Conservation (phyloP, 2,329 filamentous ascomycete genomes). For the Zasmidium cellare region DNA sequence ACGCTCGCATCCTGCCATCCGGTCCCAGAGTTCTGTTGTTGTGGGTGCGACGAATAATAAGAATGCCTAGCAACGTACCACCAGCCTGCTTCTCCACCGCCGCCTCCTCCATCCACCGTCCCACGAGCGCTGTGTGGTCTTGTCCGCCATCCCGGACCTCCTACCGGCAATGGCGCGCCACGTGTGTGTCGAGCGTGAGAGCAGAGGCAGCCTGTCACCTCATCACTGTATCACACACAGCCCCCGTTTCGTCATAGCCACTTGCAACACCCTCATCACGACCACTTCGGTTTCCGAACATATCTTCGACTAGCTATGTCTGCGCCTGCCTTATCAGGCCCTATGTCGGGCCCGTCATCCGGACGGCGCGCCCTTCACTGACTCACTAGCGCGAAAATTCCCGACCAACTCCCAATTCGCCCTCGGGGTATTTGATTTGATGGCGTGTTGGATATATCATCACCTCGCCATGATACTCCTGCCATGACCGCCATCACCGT, state of each 20-base stretch:
- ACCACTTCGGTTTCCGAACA: not conserved
- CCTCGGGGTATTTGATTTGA: not conserved
- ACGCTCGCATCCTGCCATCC: not conserved
- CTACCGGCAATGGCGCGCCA: not conserved
- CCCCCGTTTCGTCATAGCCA: not conserved
- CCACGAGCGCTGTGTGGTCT: not conserved
- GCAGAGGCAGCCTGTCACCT: not conserved
- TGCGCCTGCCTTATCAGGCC: not conserved
- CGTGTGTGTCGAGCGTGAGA: not conserved
- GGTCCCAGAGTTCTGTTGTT: too few species aligned
- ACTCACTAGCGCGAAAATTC: not conserved
- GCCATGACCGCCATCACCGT: slow-evolving; percentile 47
- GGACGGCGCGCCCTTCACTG: not conserved
- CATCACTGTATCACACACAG: not conserved
- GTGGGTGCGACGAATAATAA: too few species aligned
- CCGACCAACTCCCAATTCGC: not conserved
- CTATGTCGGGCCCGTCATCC: not conserved
- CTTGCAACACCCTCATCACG: not conserved
- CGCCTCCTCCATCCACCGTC: not conserved
- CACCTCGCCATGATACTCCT: not conserved
- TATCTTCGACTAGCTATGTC: not conserved
- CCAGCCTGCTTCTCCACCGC: too few species aligned
- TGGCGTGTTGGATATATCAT: not conserved
- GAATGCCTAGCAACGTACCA: too few species aligned
- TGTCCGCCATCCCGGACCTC: not conserved